Evolutionary conservation across 352 stramenopile species (phyloP).

Genomic region (Plasmopara muralis): DNA sequence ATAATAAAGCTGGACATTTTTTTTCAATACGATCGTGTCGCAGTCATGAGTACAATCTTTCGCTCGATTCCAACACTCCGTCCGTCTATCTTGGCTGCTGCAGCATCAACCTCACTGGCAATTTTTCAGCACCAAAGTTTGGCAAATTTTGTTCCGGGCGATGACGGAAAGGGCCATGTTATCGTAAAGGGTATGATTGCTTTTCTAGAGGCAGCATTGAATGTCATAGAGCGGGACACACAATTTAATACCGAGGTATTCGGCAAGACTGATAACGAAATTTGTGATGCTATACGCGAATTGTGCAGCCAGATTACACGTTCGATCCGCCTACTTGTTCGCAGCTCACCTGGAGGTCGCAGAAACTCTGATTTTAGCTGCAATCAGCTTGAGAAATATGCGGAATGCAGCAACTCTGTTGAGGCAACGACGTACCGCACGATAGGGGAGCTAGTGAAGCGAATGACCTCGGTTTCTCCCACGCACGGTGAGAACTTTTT

Average conservation of each 20-base stretch:
- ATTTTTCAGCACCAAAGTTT: constrained; percentile 62
- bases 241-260: constrained; percentile 33
- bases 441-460: constrained; percentile 56
- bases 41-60: constrained; percentile 53
- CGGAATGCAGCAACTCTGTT: constrained; percentile 48
- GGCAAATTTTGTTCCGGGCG: constrained; percentile 4
- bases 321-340: constrained; percentile 45
- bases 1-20: constrained; percentile 50
- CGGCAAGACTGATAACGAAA: constrained; percentile 29
- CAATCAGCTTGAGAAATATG: constrained; percentile 64
- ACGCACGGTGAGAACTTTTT: constrained; percentile 57
- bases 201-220: constrained; percentile 45
- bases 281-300: constrained; percentile 25
- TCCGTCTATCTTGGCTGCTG: constrained; percentile 29
- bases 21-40: constrained; percentile 55
- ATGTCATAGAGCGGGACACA: constrained; percentile 34
- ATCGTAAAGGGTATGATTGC: constrained; percentile 53
- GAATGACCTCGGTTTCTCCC: constrained; percentile 51
- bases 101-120: constrained; percentile 36
- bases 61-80: constrained; percentile 29
- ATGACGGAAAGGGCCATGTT: constrained; percentile 29
- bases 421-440: constrained; percentile 60
- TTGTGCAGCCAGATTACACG: constrained; percentile 44
- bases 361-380: constrained; percentile 34
- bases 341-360: constrained; percentile 42